Base-by-base conservation (phyloP, 202 grass and related monocot species). In the Brachypodium distachyon region DNA sequence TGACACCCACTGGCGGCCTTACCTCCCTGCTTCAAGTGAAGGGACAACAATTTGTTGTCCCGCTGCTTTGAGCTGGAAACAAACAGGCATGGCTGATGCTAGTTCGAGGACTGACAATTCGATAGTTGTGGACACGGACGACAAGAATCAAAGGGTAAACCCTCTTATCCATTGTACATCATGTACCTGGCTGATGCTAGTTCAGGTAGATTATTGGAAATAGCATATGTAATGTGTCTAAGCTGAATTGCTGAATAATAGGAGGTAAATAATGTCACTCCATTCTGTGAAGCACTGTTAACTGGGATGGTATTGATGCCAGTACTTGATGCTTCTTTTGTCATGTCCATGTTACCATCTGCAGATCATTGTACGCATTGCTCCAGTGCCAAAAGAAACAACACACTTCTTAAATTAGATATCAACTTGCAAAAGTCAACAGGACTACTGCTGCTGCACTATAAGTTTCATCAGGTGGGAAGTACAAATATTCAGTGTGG, bases 61-160 rank as follows among this genome's bases (percentile, higher is more conserved):
- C 68, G 59, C 60, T 84, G 47, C 79, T 84, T 48, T 61, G 34
- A 87, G 74, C 62, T 87, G 86, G 83, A 68, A 64, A 61, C 47
- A 76, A 66, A 81, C 48, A 49, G 75, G 73, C 38, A 93, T 89
- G 90, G 87, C 90, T 76, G 84, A 89, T 89, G 83, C 90, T 67
- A 89, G 77, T 79, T 83, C 86, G 8, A 86, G 79, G 83, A 92
- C 86, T 81, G 87, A 89, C 84, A 93, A 72, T 28, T 93, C 87
- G 0, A 89, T 74, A 76, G 87, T 89, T 61, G 10, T 93, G 57
- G 90, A 93, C 57, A 89, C 78, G 8, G 87, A 93, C 60, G 90
- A 93, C 54, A 93, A 82, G 59, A 87, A 87, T 77, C 87, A 87
- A 78, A 87, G 67, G 90, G 90, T 93, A 86, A 66, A 11, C 49